Evolutionary conservation across 768 basidiomycete genomes (phyloP).

Genomic region (Suillus discolor): DNA sequence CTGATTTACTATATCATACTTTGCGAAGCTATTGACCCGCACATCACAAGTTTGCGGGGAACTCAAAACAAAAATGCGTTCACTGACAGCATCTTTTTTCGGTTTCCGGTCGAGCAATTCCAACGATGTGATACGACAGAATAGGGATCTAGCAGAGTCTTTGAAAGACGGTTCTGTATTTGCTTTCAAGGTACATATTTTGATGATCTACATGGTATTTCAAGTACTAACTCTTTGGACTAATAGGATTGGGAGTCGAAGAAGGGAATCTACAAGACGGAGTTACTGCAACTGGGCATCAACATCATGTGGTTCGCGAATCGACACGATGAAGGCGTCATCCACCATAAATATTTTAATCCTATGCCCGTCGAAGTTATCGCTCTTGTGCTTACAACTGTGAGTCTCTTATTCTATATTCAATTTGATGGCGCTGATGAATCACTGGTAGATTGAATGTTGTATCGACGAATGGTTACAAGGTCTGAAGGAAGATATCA

Average conservation of each 20-base stretch:
- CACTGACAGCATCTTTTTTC: constrained; percentile 4
- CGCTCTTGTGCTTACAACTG: constrained; percentile 8
- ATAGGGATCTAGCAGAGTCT: constrained; percentile 7
- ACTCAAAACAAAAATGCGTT: constrained; percentile 12
- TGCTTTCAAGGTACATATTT: constrained; percentile 6
- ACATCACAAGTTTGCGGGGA: constrained; percentile 14
- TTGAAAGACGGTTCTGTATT: constrained; percentile 12
- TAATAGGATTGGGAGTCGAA: constrained; percentile 2
- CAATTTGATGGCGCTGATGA: not conserved
- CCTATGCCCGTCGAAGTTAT: constrained; percentile 17
- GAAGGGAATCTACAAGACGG: constrained; percentile 28
- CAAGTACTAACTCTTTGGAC: not conserved
- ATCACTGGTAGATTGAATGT: not conserved
- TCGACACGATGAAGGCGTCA: constrained; percentile 25
- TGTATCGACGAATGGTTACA: too few species aligned
- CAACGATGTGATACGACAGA: constrained; percentile 4
- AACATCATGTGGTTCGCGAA: constrained; percentile 32
- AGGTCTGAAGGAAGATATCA: too few species aligned
- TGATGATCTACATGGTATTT: not conserved
- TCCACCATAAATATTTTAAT: constrained; percentile 23
- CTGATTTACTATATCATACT: not conserved
- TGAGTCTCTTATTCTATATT: not conserved
- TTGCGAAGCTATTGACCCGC: constrained; percentile 1
- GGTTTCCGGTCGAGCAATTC: constrained; percentile 4
- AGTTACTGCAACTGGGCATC: constrained; percentile 25